A percentile compares a stretch with the other conserved stretches of the same genome.
phyloP scores from a whole-genome alignment of 768 basidiomycete genomes.

The Tricholomella constricta region DNA sequence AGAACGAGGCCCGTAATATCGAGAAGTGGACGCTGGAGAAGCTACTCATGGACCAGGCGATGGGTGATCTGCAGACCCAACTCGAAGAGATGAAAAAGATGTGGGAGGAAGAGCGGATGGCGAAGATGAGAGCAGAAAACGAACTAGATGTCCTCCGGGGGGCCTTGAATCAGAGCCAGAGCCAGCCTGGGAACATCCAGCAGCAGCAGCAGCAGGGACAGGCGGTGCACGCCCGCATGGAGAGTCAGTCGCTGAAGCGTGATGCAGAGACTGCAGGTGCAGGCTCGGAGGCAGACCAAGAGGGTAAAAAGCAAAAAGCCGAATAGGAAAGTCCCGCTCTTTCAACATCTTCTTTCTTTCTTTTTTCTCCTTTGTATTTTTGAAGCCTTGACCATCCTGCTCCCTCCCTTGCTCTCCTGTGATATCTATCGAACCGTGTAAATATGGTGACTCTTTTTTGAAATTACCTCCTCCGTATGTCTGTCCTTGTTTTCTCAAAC shows the following conservation, averaged over 20 bases:
- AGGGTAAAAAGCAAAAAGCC: conserved; percentile 40
- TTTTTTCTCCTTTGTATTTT: background rate
- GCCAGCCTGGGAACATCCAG: too few relatives aligned
- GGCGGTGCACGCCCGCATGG: conserved; percentile 10
- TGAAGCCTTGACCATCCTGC: conserved; percentile 3
- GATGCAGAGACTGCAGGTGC: conserved; percentile 12
- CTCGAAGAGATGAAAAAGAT: conserved; percentile 79
- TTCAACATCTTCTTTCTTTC: background rate
- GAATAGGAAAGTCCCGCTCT: conserved; percentile 29
- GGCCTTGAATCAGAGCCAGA: conserved; percentile 7
- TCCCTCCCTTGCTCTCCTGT: background rate
- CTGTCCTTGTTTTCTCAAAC: background rate
- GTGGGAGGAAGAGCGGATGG: conserved; percentile 77
- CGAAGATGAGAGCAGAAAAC: conserved; percentile 59
- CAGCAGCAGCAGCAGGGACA: conserved; percentile 7
- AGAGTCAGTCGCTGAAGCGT: conserved; percentile 16
- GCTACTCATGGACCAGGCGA: conserved; percentile 88
- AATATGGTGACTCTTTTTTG: conserved; percentile 5
- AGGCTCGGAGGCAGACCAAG: conserved; percentile 13
- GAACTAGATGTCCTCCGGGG: conserved; percentile 62
- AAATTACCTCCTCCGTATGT: conserved; percentile 1
- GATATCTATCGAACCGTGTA: conserved; percentile 13
- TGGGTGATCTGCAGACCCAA: conserved; percentile 84
- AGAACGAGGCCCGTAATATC: conserved; percentile 87
- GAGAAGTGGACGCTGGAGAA: conserved; percentile 96